Conservation (phyloP, 2,329 filamentous ascomycete genomes). For the Cladosporium oxysporum region DNA sequence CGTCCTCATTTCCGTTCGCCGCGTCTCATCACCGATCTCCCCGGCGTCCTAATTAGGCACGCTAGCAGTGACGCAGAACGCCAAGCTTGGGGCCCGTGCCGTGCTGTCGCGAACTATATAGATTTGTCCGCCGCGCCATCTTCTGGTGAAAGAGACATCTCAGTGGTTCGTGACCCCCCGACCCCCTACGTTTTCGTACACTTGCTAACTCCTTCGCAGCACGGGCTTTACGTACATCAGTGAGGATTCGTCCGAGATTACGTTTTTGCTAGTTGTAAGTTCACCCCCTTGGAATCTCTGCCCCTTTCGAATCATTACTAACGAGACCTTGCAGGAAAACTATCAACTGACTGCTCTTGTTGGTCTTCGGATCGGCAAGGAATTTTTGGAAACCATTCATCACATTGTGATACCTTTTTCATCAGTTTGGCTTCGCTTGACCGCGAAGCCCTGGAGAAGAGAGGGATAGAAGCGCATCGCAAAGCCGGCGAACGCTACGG, state of each 20-base stretch:
- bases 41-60: neutral
- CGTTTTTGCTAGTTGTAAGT: conserved; percentile 92
- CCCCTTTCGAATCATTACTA: too few species aligned
- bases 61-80: neutral
- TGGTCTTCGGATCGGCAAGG: conserved; percentile 69
- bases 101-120: too few species aligned
- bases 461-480: neutral
- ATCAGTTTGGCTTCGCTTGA: conserved; percentile 17
- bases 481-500: neutral
- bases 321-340: too few species aligned
- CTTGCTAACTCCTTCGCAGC: neutral
- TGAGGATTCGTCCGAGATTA: conserved; percentile 86
- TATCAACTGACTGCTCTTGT: conserved; percentile 74
- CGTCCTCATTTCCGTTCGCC: conserved; percentile 1
- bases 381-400: conserved; percentile 66
- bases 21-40: neutral
- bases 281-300: too few species aligned
- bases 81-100: neutral
- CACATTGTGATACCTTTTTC: conserved; percentile 18
- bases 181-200: too few species aligned
- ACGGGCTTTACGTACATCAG: conserved; percentile 76
- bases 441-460: conserved; percentile 18
- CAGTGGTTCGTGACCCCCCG: too few species aligned
- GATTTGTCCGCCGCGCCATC: too few species aligned
- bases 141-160: too few species aligned